These are phyloP conservation scores for Huntiella decipiens DNA, from an alignment of 2,329 filamentous ascomycete genomes.

Conservation along the genomic window DNA sequence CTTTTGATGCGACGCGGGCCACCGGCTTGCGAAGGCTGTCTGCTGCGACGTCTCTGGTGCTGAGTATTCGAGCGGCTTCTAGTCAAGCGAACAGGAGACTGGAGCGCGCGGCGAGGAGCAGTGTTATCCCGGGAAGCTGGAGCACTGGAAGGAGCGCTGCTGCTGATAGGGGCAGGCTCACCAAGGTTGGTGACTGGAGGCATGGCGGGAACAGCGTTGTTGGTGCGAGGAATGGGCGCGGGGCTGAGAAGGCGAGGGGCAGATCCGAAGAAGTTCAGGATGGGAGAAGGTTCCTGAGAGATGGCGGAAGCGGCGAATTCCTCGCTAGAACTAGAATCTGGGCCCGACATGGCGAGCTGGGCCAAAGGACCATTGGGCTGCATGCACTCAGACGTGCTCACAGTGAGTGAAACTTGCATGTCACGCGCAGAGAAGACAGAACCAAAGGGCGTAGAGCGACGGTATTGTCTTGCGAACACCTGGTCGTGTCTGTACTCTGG, in stretches of 20 bases:
- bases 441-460: slow-evolving; percentile 27
- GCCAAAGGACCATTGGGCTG: slow-evolving; percentile 42
- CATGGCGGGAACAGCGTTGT: slow-evolving; percentile 21
- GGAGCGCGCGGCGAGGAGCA: slow-evolving; percentile 29
- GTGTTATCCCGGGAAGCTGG: slow-evolving; percentile 23
- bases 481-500: slow-evolving; percentile 35
- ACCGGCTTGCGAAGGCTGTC: slow-evolving; percentile 20
- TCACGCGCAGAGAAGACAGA: slow-evolving; percentile 40
- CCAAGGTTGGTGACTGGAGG: background rate
- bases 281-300: slow-evolving; percentile 7
- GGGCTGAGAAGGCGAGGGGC: slow-evolving; percentile 26
- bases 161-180: background rate
- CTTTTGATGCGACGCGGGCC: slow-evolving; percentile 28
- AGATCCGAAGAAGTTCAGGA: slow-evolving; percentile 8
- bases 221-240: slow-evolving; percentile 38
- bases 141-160: slow-evolving; percentile 1
- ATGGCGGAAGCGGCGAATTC: slow-evolving; percentile 3
- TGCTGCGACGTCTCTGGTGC: slow-evolving; percentile 30
- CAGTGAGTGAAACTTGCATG: slow-evolving; percentile 41
- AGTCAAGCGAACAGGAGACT: slow-evolving; percentile 33
- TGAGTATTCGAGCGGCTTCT: slow-evolving; percentile 33
- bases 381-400: slow-evolving; percentile 48
- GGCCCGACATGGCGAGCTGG: slow-evolving; percentile 31
- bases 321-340: slow-evolving; percentile 13
- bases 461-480: slow-evolving; percentile 28